Evolutionary conservation across 139 green algal genomes (phyloP), one percentile per base, ranked within the genome.

Genomic region (Zygnema circumcarinatum): DNA sequence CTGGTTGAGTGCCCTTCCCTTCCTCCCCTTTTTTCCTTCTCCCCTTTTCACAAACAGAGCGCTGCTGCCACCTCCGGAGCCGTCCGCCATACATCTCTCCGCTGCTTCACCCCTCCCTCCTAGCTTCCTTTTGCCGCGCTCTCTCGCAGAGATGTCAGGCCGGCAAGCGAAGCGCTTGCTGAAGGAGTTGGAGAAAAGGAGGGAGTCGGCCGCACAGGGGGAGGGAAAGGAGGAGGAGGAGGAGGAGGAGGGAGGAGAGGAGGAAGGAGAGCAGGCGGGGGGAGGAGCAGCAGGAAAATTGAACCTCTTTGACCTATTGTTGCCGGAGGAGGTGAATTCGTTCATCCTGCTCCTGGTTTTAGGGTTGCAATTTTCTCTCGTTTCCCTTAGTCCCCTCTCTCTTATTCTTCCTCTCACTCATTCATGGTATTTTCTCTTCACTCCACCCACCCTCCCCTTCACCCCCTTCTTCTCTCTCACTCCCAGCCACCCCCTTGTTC

Each of bases 241-340:
- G 2, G 74, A 88, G n/a, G 74, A 88, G 74, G 73, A 86, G 29
- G 81, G 33, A 82, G 73, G 81, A 1, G 81, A 87, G 72, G 81
- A 87, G 0, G 68, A 87, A n/a, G 81, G 56, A 85, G 81, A 31
- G 35, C 1, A 0, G 25, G 35, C 67, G 80, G 81, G 67, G 38
- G 81, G 0, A 3, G 22, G n/a, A 25, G 39, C 54, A 33, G 69
- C 68, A 29, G 81, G 32, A n/a, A n/a, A n/a, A n/a, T n/a, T n/a
- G n/a, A 81, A 88, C 32, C 25, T 62, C 29, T 88, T 88, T 62
- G 83, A 88, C 74, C 73, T 88, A 62, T 38, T 88, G 82, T 83
- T 79, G 16, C 39, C 81, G 20, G 25, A 35, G 25, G 67, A n/a
- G 53, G 2, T 16, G 1, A 85, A 33, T n/a, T 1, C 1, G 38